Percentiles rank a stretch among this genome's conserved stretches.
Evolutionary conservation across 2,329 filamentous ascomycete genomes (phyloP).

Genomic region (Cordyceps javanica): DNA sequence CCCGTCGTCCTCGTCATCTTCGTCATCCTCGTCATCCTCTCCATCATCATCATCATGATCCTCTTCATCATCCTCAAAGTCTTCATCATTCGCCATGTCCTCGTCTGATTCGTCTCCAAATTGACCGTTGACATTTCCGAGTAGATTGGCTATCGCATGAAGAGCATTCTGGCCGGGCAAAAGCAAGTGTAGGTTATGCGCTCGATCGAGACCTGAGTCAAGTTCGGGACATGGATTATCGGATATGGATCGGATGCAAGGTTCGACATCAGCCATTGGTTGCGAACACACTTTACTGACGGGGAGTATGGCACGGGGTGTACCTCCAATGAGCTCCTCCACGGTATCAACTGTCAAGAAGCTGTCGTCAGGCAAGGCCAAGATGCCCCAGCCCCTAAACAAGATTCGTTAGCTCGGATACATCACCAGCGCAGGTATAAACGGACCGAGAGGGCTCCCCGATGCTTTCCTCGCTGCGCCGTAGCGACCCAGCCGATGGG

Average conservation of each 20-base stretch:
- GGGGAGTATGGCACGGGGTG: slow-evolving; percentile 17
- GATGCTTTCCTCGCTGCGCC: slow-evolving; percentile 26
- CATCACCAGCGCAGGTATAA: neutral
- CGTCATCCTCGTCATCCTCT: neutral
- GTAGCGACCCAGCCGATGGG: slow-evolving; percentile 12
- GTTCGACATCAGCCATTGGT: slow-evolving; percentile 23
- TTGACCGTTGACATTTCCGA: neutral
- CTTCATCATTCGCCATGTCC: slow-evolving; percentile 12
- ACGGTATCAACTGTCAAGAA: slow-evolving; percentile 33
- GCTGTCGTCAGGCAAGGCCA: slow-evolving; percentile 37
- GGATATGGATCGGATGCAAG: slow-evolving; percentile 15
- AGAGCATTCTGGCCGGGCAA: neutral
- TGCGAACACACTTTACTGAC: slow-evolving; percentile 5
- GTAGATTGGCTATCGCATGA: neutral
- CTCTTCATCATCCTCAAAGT: slow-evolving; percentile 11
- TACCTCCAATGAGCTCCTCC: slow-evolving; percentile 28
- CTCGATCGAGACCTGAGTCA: neutral
- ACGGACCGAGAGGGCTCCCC: slow-evolving; percentile 23
- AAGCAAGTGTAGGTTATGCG: neutral
- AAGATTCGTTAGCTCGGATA: neutral
- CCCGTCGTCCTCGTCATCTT: slow-evolving; percentile 13
- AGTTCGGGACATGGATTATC: slow-evolving; percentile 25
- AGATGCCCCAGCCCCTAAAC: slow-evolving; percentile 42
- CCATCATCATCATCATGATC: neutral
- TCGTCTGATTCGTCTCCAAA: slow-evolving; percentile 1